Evolutionary conservation across 2,329 filamentous ascomycete genomes (phyloP), one percentile per base, ranked within the genome.

Genomic region (Penicillium sp.): DNA sequence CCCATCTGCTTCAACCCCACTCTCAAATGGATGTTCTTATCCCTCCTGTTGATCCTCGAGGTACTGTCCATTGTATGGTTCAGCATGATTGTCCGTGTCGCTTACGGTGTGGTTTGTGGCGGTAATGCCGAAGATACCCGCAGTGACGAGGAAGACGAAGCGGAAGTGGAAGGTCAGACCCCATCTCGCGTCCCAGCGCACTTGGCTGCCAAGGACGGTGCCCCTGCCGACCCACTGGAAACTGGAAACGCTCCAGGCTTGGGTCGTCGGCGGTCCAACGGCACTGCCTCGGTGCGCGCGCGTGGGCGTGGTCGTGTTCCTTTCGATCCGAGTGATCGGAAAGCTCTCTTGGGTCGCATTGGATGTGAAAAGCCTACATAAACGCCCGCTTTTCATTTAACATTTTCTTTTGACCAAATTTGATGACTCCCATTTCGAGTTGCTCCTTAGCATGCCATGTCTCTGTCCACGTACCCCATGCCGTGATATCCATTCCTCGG

Each of bases 61-160:
- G 78, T 81, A 23, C 82, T 99, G 50, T 91, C 89, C 32, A 77
- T 96, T 35, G 81, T 89, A 58, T 97, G 94, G 94, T 96, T 97
- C 68, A 81, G 80, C 59, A 89, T 96, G 86, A 96, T 97, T 62
- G 75, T 92, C 38, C 85, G 86, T 54, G 89, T 99, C 3, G 91
- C 91, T 23, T 81, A 88, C 59, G 86, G 87, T 58, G 91, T 97
- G 6, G 70, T 97, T 35, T 83, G 81, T 48, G 70, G 67, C 18
- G 92, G 93, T 32, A 83, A 84, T 32, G 91, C 93, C 6, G 91
- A 97, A 60, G 94, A 99, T 68, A 83, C 85, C 18, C 86, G 94
- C 53, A 96, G 90, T 60, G 93, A 97, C 64, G 88, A 78, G 6
- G 89, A 86, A 23, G 86, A 82, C 15, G 77, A 83, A n/a, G 15